phyloP scores from a whole-genome alignment of 345 rosid genomes.

The Brassica juncea region DNA sequence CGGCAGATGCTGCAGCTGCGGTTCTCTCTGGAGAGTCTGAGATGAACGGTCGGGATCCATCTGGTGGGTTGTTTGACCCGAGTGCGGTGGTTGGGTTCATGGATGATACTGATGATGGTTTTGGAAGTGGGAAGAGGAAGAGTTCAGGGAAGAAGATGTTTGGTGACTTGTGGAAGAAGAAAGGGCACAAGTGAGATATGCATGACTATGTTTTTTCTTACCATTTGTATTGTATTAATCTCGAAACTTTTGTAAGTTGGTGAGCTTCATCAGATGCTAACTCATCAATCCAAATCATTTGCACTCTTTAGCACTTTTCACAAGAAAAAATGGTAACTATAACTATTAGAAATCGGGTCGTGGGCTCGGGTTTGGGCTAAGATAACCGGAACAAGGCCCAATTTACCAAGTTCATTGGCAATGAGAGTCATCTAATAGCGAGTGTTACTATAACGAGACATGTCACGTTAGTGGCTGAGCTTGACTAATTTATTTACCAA shows the following conservation, averaged over 20 bases:
- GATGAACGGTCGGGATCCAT: conserved; percentile 59
- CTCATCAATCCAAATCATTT: background rate
- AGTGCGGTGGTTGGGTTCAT: conserved; percentile 47
- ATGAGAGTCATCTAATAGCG: background rate
- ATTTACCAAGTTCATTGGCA: background rate
- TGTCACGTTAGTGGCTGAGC: conserved; percentile 35
- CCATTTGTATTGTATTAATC: background rate
- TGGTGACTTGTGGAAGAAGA: conserved; percentile 89
- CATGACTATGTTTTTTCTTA: background rate
- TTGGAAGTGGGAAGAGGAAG: conserved; percentile 69
- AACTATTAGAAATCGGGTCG: background rate
- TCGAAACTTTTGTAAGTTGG: background rate
- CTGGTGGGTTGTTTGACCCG: conserved; percentile 58
- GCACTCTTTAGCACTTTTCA: background rate
- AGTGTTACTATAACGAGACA: background rate
- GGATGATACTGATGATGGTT: conserved; percentile 66
- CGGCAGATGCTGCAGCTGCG: conserved; percentile 93
- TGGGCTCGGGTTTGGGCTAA: conserved; percentile 6
- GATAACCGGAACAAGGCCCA: background rate
- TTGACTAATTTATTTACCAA: conserved; percentile 20
- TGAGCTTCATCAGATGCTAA: background rate
- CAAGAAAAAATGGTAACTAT: background rate
- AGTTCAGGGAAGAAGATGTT: conserved; percentile 78
- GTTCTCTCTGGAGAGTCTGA: conserved; percentile 73
- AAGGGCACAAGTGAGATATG: conserved; percentile 57